phyloP scores from a whole-genome alignment of 371 early-diverging fungal genomes.

The Mucor mucedo region DNA sequence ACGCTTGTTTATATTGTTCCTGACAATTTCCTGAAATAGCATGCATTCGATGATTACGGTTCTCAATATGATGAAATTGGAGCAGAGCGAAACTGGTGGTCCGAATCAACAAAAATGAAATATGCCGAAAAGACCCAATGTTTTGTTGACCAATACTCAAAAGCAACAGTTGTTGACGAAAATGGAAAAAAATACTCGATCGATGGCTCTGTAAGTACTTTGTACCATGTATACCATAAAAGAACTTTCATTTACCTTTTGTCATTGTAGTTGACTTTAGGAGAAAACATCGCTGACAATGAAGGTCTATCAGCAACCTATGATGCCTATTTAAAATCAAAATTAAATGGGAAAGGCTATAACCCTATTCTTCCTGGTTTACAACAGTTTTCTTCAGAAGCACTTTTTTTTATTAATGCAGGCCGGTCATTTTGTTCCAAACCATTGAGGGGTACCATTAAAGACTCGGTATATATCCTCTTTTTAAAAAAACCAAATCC shows the following conservation, averaged over 20 bases:
- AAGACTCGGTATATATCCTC: conserved; percentile 25
- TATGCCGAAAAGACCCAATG: conserved; percentile 59
- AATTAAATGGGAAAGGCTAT: conserved; percentile 33
- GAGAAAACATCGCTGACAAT: conserved; percentile 81
- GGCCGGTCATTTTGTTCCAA: conserved; percentile 50
- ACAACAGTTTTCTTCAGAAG: conserved; percentile 37
- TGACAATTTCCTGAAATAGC: conserved; percentile 23
- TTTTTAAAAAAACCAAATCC: neutral
- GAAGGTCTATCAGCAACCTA: conserved; percentile 63
- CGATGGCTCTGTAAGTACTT: conserved; percentile 44
- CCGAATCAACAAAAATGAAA: conserved; percentile 39
- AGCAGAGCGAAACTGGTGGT: conserved; percentile 66
- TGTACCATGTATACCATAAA: neutral
- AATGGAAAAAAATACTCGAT: conserved; percentile 33
- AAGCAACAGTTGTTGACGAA: conserved; percentile 42
- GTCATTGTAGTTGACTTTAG: conserved; percentile 52
- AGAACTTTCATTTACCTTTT: neutral
- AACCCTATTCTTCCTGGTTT: conserved; percentile 30
- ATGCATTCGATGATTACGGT: conserved; percentile 55
- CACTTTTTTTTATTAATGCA: conserved; percentile 53
- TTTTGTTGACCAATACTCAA: conserved; percentile 65
- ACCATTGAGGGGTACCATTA: conserved; percentile 26
- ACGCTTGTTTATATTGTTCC: neutral
- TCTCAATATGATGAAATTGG: conserved; percentile 55
- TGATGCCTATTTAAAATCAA: conserved; percentile 42